Evolutionary conservation across 148 eudicot genomes (phyloP).

Genomic region (Polygonum aviculare): DNA sequence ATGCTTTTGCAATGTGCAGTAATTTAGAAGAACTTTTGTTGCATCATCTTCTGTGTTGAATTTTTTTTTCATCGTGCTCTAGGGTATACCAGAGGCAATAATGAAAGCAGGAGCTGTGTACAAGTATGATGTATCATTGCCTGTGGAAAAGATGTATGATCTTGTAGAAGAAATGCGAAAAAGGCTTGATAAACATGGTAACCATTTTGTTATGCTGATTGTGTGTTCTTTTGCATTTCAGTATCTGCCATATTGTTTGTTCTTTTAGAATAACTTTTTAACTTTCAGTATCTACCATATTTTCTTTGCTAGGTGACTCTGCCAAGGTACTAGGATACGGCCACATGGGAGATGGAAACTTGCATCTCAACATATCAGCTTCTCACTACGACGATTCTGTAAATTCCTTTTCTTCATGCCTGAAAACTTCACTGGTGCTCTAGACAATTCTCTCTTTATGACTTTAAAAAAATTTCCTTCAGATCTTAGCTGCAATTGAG

Average conservation of each 20-base stretch:
- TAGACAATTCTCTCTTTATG: not conserved
- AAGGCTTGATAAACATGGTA: slow-evolving; percentile 57
- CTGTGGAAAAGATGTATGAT: slow-evolving; percentile 85
- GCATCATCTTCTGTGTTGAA: not conserved
- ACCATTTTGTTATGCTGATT: not conserved
- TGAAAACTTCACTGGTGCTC: not conserved
- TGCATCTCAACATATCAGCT: slow-evolving; percentile 84
- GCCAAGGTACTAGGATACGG: slow-evolving; percentile 89
- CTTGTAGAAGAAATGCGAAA: slow-evolving; percentile 83
- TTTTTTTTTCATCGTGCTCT: not conserved
- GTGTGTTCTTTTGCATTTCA: not conserved
- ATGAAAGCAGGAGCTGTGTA: slow-evolving; percentile 91
- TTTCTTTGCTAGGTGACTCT: slow-evolving; percentile 33
- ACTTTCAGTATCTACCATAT: not conserved
- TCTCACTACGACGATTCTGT: slow-evolving; percentile 72
- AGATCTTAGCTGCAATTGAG: slow-evolving; percentile 75
- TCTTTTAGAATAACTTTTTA: not conserved
- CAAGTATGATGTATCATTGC: slow-evolving; percentile 93
- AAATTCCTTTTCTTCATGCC: slow-evolving; percentile 18
- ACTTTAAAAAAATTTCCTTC: slow-evolving; percentile 13
- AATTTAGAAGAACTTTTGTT: not conserved
- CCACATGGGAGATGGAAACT: slow-evolving; percentile 93
- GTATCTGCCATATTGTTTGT: not conserved
- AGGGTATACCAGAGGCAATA: slow-evolving; percentile 94
- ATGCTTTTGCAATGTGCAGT: not conserved